These are phyloP conservation scores for Phtheirospermum japonicum DNA, from an alignment of 257 asterid species.

Conservation along the genomic window DNA sequence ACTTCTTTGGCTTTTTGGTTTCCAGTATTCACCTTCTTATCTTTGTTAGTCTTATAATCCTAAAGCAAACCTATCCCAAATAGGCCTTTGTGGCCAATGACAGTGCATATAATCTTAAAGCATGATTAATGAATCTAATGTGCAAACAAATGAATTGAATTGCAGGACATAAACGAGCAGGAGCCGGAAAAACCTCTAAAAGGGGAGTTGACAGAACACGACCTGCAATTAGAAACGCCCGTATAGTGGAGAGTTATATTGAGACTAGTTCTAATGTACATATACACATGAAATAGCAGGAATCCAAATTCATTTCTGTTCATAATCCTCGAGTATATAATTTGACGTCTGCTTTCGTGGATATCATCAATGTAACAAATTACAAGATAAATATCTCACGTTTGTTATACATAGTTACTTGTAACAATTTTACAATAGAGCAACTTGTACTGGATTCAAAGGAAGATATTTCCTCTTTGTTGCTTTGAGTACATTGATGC, in stretches of 20 bases:
- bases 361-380: neutral
- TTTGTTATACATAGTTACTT: too few species aligned
- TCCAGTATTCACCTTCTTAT: too few species aligned
- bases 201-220: slow-evolving; percentile 33
- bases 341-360: neutral
- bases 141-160: slow-evolving; percentile 12
- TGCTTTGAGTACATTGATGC: too few species aligned
- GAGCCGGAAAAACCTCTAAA: slow-evolving; percentile 43
- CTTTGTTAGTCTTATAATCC: too few species aligned
- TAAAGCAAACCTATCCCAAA: too few species aligned
- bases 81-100: too few species aligned
- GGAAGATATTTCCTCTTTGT: too few species aligned
- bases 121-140: neutral
- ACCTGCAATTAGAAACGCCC: slow-evolving; percentile 29
- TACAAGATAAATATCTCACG: too few species aligned
- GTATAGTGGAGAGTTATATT: slow-evolving; percentile 27
- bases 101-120: too few species aligned
- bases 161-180: slow-evolving; percentile 39
- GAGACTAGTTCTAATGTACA: slow-evolving; percentile 35
- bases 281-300: slow-evolving; percentile 34
- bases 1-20: too few species aligned
- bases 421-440: too few species aligned
- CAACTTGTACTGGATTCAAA: too few species aligned
- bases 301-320: slow-evolving; percentile 38
- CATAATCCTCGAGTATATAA: slow-evolving; percentile 29